phyloP scores from a whole-genome alignment of 176 grass and related monocot genomes.

The sorghum (Sorghum bicolor) region DNA sequence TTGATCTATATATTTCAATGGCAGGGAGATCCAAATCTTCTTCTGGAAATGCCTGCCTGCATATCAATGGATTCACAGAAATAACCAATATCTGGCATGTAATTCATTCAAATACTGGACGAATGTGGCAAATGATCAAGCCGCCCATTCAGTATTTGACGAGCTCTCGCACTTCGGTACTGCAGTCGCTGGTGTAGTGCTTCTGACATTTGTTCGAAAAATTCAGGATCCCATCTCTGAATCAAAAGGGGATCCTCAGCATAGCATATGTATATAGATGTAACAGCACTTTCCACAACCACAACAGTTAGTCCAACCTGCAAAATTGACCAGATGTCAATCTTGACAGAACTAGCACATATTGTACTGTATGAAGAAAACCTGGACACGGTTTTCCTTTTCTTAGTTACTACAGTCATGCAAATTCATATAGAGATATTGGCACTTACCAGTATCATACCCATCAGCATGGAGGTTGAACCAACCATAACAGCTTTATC shows the following conservation, averaged over 20 bases:
- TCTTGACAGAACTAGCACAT: neutral
- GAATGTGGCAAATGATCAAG: slow-evolving; percentile 70
- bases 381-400: neutral
- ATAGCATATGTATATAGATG: slow-evolving; percentile 97
- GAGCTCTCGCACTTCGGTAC: slow-evolving; percentile 73
- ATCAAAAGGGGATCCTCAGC: slow-evolving; percentile 84
- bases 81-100: neutral
- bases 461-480: slow-evolving; percentile 83
- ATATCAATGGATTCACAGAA: slow-evolving; percentile 12
- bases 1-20: slow-evolving; percentile 27
- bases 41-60: slow-evolving; percentile 7
- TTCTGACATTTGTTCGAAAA: slow-evolving; percentile 73
- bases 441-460: slow-evolving; percentile 92
- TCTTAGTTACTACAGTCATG: slow-evolving; percentile 1
- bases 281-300: slow-evolving; percentile 93
- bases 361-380: neutral
- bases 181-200: slow-evolving; percentile 77
- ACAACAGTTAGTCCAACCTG: slow-evolving; percentile 88
- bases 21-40: slow-evolving; percentile 2
- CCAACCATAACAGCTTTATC: slow-evolving; percentile 91
- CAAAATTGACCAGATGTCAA: slow-evolving; percentile 28
- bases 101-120: slow-evolving; percentile 46
- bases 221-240: slow-evolving; percentile 92
- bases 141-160: slow-evolving; percentile 60
- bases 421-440: neutral